Evolutionary conservation across 2,329 filamentous ascomycete genomes (phyloP).

Genomic region (Cladophialophora yegresii): DNA sequence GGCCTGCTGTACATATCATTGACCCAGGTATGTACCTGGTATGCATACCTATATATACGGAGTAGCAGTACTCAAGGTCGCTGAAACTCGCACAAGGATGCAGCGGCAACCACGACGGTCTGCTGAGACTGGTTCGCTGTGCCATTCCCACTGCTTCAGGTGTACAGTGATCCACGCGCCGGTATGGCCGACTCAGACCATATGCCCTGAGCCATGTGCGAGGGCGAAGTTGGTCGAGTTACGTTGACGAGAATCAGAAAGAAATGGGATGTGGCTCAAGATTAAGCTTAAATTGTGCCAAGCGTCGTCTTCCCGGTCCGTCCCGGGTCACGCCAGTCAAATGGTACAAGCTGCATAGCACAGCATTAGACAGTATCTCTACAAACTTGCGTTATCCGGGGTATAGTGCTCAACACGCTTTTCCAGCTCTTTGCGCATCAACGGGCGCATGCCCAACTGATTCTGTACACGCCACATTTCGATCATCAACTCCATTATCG

Average conservation of each 20-base stretch:
- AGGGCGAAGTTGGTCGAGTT: neutral
- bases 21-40: neutral
- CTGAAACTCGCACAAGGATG: neutral
- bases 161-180: neutral
- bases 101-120: neutral
- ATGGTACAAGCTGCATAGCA: neutral
- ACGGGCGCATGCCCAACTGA: neutral
- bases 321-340: neutral
- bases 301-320: neutral
- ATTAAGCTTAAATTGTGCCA: neutral
- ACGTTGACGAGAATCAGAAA: neutral
- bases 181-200: too few species aligned
- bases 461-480: neutral
- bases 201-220: neutral
- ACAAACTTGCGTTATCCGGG: neutral
- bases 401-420: neutral
- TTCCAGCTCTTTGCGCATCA: neutral
- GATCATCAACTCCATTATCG: constrained; percentile 5
- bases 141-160: neutral
- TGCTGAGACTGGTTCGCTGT: neutral
- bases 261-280: neutral
- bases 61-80: neutral
- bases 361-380: neutral
- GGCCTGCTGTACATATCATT: neutral
- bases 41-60: too few species aligned